A percentile compares a stretch with the other conserved stretches of the same genome.
Evolutionary conservation across 805 yeast genomes (phyloP).

Genomic region (Sugiyamaella lignohabitans): DNA sequence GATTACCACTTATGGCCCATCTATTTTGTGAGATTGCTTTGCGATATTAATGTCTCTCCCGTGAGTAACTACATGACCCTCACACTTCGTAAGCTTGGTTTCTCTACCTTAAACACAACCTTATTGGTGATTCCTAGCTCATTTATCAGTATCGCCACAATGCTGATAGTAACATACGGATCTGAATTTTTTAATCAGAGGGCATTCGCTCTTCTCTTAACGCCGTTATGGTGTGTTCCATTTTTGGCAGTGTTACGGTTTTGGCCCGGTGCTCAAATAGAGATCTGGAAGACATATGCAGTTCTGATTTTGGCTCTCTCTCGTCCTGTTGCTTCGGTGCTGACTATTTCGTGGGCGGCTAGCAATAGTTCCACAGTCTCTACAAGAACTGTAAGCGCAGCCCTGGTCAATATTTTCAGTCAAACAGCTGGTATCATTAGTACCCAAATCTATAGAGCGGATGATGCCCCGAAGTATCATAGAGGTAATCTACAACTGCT

Average conservation of each 20-base stretch:
- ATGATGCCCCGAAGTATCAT: conserved; percentile 55
- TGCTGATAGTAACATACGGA: conserved; percentile 13
- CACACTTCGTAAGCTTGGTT: conserved; percentile 45
- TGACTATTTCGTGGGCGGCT: conserved; percentile 56
- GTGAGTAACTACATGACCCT: conserved; percentile 43
- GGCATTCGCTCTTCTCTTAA: conserved; percentile 11
- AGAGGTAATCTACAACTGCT: conserved; percentile 43
- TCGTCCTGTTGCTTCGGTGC: conserved; percentile 41
- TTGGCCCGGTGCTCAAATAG: conserved; percentile 35
- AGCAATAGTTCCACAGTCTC: conserved; percentile 55
- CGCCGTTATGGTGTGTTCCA: conserved; percentile 18
- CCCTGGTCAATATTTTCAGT: conserved; percentile 57
- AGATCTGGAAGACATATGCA: conserved; percentile 31
- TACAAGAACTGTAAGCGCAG: conserved; percentile 57
- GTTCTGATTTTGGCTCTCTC: conserved; percentile 25
- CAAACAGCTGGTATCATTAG: conserved; percentile 53
- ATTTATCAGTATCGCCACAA: conserved; percentile 12
- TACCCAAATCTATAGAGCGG: conserved; percentile 49
- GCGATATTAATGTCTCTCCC: conserved; percentile 36
- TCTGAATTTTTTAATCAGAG: conserved; percentile 16
- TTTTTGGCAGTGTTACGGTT: conserved; percentile 27
- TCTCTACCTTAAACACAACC: conserved; percentile 46
- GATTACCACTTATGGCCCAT: conserved; percentile 56
- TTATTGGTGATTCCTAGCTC: conserved; percentile 38
- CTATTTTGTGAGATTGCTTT: conserved; percentile 42